Percentiles rank a stretch among this genome's conserved stretches.
Conservation (phyloP, 2,329 filamentous ascomycete species). For the Fusarium neocosmosporiellum region DNA sequence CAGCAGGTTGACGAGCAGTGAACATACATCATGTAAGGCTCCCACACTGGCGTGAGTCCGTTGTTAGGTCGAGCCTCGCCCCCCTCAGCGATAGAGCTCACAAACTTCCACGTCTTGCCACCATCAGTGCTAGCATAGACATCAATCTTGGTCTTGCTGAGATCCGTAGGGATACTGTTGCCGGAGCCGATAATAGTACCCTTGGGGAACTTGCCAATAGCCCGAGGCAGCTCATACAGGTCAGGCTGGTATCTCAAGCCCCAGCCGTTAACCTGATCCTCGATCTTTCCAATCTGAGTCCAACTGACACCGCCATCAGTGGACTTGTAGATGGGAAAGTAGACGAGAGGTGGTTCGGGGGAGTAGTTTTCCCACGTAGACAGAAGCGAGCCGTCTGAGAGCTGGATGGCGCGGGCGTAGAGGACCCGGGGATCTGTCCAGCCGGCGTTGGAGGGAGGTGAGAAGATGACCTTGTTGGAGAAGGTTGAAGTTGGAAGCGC, state of each 20-base stretch:
- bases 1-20: too few species aligned
- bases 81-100: slow-evolving; percentile 72
- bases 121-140: slow-evolving; percentile 73
- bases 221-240: slow-evolving; percentile 70
- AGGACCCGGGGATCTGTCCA: slow-evolving; percentile 58
- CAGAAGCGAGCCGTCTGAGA: slow-evolving; percentile 59
- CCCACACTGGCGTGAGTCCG: slow-evolving; percentile 76
- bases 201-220: slow-evolving; percentile 66
- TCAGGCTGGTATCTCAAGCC: slow-evolving; percentile 79
- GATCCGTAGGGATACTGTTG: slow-evolving; percentile 68
- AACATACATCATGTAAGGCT: slow-evolving; percentile 70
- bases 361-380: slow-evolving; percentile 69
- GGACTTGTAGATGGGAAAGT: slow-evolving; percentile 66
- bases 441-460: slow-evolving; percentile 47
- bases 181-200: slow-evolving; percentile 74
- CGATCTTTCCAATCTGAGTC: slow-evolving; percentile 72
- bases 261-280: slow-evolving; percentile 72
- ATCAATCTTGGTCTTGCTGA: slow-evolving; percentile 75
- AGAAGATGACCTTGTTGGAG: slow-evolving; percentile 52
- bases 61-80: slow-evolving; percentile 71
- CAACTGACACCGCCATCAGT: slow-evolving; percentile 68
- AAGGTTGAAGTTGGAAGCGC: slow-evolving; percentile 33
- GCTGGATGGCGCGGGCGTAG: slow-evolving; percentile 58
- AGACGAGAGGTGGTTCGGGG: slow-evolving; percentile 64
- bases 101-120: slow-evolving; percentile 73